Base-by-base conservation (phyloP, 306 rosid genomes). In the Chamaecrista fasciculata region DNA sequence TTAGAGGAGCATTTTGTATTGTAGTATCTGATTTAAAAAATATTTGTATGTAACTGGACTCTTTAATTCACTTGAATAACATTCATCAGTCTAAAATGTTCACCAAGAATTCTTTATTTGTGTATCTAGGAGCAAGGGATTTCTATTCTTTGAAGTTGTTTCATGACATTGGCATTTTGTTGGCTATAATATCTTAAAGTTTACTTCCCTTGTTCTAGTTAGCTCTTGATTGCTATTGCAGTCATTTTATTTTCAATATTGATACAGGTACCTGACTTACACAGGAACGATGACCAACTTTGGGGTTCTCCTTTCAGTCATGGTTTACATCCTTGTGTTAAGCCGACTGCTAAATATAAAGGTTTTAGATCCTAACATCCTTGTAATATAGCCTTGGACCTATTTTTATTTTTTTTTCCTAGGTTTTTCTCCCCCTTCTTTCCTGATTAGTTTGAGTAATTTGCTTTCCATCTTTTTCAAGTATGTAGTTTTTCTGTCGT, bases 331-430 rank as follows among this genome's bases (percentile, higher is more conserved):
- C 73, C 72, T 2, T 92, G 97, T 75, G 76, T 86, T 78, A 86
- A 82, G 84, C 95, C 89, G 5, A 92, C 95, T 28, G 12, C 87
- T 44, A 87, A 71, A 74, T 89, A 85, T 79, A 84, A 72, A 89
- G 97, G 98, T 92, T 67, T 72, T 34, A 31, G 44, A 70, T 73
- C 25, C 36, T 39, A 42, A 61, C 69, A 37, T 55, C 21, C 70
- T 16, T 63, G 33, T 25, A 24, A 65, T 37, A 34, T n/a, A n/a
- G 31, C 48, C 26, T 69, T 8, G 56, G 26, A 58, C 40, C 71
- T 55, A n/a, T 21, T 9, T 40, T 66, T 67, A n/a, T 47, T 52
- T 67, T 67, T 21, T 62, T 61, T 36, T 18, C 36, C 60, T 33
- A 14, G 62, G 18, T 34, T 64, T 19, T 14, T 11, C 40, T 56